Conservation (phyloP, 768 basidiomycete species). For the Pisolithus tinctorius region DNA sequence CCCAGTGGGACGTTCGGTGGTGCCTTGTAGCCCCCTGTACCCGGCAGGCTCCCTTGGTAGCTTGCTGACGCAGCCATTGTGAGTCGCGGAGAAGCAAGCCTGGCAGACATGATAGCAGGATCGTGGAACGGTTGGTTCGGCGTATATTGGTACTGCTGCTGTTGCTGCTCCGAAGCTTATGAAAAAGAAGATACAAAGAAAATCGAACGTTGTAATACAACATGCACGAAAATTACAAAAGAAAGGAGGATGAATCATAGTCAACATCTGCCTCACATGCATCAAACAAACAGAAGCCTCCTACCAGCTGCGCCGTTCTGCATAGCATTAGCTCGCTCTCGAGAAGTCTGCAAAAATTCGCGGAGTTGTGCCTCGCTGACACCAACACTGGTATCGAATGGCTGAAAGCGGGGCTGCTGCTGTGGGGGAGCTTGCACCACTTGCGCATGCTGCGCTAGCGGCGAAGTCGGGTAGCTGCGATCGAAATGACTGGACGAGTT, state of each 20-base stretch:
- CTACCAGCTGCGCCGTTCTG: conserved; percentile 39
- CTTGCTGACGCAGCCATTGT: conserved; percentile 11
- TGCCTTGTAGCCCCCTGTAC: conserved; percentile 8
- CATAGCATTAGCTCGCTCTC: conserved; percentile 42
- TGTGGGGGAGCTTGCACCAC: conserved; percentile 28
- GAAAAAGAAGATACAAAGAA: conserved; percentile 13
- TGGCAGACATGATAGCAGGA: conserved; percentile 76
- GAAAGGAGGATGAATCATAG: conserved; percentile 14
- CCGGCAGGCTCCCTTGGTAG: conserved; percentile 10
- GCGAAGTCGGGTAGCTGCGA: conserved; percentile 34
- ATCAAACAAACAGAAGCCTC: conserved; percentile 39
- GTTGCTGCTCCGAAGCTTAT: conserved; percentile 30
- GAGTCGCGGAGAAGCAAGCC: conserved; percentile 41
- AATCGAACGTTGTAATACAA: conserved; percentile 17
- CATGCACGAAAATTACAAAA: conserved; percentile 21
- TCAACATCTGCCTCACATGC: conserved; percentile 25
- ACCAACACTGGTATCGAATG: conserved; percentile 42
- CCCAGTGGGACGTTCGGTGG: conserved; percentile 34
- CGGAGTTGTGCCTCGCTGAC: conserved; percentile 74
- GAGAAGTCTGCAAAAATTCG: conserved; percentile 67
- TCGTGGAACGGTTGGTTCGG: conserved; percentile 54
- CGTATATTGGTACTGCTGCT: conserved; percentile 24
- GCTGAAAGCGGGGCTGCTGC: conserved; percentile 42
- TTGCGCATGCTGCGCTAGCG: conserved; percentile 42
- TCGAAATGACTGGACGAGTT: conserved; percentile 34